Conservation (phyloP, 2,329 filamentous ascomycete species). For the Davidsoniella eucalypti region DNA sequence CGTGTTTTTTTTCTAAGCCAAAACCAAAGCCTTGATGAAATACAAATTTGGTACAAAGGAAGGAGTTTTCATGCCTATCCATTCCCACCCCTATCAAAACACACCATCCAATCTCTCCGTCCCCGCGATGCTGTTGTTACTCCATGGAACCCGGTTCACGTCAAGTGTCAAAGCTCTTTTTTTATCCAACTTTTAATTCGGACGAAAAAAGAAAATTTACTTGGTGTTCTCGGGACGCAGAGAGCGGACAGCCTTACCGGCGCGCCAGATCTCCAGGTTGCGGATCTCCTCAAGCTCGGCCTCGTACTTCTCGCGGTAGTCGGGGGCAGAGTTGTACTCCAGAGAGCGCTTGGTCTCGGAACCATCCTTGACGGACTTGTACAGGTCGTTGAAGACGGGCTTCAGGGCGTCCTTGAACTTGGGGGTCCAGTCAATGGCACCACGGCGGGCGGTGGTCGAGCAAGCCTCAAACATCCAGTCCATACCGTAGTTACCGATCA, state of each 20-base stretch:
- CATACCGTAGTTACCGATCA: conserved; percentile 96
- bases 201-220: conserved; percentile 26
- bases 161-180: neutral
- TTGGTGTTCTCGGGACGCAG: conserved; percentile 80
- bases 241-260: conserved; percentile 86
- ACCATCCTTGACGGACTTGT: conserved; percentile 81
- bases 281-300: conserved; percentile 98
- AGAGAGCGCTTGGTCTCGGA: conserved; percentile 91
- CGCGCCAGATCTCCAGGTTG: conserved; percentile 95
- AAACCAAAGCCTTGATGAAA: conserved; percentile 10
- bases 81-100: conserved; percentile 8
- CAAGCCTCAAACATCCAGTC: conserved; percentile 99
- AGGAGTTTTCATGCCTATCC: conserved; percentile 6
- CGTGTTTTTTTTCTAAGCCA: conserved; percentile 9
- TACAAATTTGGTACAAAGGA: conserved; percentile 13
- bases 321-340: conserved; percentile 87
- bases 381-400: conserved; percentile 96
- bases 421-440: conserved; percentile 96
- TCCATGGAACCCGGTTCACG: conserved; percentile 1
- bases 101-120: conserved; percentile 2
- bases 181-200: neutral
- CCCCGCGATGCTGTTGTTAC: conserved; percentile 12
- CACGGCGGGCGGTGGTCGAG: conserved; percentile 94
- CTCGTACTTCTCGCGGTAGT: conserved; percentile 97
- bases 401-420: conserved; percentile 97